These are phyloP conservation scores for Anthracocystis panici-leucophaei DNA, from an alignment of 1,284 basidiomycete genomes.

Conservation along the genomic window DNA sequence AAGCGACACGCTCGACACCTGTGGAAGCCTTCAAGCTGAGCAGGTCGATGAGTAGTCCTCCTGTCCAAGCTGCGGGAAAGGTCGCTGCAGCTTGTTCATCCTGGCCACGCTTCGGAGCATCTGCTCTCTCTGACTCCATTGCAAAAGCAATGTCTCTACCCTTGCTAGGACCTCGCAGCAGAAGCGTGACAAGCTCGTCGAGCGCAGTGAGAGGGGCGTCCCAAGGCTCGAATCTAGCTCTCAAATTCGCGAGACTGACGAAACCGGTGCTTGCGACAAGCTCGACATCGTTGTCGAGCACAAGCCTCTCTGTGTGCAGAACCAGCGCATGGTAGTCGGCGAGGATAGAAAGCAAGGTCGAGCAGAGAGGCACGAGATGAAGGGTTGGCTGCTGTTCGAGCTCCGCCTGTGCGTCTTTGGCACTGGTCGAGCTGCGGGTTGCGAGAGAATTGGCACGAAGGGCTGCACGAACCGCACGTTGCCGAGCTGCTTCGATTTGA, in stretches of 20 bases:
- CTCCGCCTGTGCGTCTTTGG: conserved; percentile 21
- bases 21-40: conserved; percentile 42
- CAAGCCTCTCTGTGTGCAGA: conserved; percentile 37
- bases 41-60: conserved; percentile 53
- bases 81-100: neutral
- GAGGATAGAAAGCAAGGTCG: conserved; percentile 44
- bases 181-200: conserved; percentile 34
- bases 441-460: conserved; percentile 38
- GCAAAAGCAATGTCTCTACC: conserved; percentile 28
- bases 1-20: conserved; percentile 38
- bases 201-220: conserved; percentile 48
- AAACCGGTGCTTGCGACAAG: conserved; percentile 40
- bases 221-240: conserved; percentile 50
- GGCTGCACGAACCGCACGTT: conserved; percentile 42
- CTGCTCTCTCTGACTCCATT: conserved; percentile 6
- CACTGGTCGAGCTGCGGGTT: conserved; percentile 10
- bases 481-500: conserved; percentile 43
- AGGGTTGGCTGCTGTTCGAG: conserved; percentile 39
- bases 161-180: conserved; percentile 33
- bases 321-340: conserved; percentile 46
- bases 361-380: conserved; percentile 54
- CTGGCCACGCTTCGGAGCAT: neutral
- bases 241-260: conserved; percentile 51
- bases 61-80: conserved; percentile 50
- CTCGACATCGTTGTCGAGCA: conserved; percentile 36